Conservation (phyloP, 352 stramenopile species). For the Pythium aristosporum region DNA sequence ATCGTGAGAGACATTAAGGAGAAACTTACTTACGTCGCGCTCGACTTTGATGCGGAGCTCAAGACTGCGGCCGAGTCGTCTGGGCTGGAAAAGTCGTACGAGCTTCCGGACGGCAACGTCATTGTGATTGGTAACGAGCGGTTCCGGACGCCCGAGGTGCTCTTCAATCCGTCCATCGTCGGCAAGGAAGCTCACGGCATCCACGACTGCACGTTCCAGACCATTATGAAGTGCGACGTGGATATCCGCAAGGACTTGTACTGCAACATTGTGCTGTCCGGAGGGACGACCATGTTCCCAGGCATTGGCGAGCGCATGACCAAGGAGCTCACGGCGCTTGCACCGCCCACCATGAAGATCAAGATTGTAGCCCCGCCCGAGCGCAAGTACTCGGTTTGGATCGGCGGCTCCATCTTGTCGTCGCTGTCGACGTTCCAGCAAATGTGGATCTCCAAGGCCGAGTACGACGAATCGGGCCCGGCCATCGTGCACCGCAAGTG, state of each 20-base stretch:
- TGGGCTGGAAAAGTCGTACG: constrained; percentile 91
- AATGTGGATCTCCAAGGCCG: constrained; percentile 96
- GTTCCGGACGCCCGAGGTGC: constrained; percentile 89
- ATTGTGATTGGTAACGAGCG: constrained; percentile 94
- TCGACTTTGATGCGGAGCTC: constrained; percentile 41
- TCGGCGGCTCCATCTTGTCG: constrained; percentile 94
- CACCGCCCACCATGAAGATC: constrained; percentile 91
- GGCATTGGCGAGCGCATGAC: constrained; percentile 94
- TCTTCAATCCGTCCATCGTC: constrained; percentile 93
- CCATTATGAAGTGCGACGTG: constrained; percentile 84
- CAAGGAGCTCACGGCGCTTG: constrained; percentile 90
- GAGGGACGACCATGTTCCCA: constrained; percentile 92
- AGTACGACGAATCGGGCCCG: constrained; percentile 95
- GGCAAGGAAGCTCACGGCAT: constrained; percentile 76
- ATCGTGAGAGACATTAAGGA: too few species aligned
- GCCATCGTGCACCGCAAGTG: constrained; percentile 95
- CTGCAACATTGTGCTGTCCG: constrained; percentile 92
- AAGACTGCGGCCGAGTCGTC: constrained; percentile 69
- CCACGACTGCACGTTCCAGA: constrained; percentile 61
- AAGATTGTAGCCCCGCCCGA: constrained; percentile 89
- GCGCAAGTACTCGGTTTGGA: constrained; percentile 94
- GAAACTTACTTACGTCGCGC: too few species aligned
- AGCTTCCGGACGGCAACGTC: constrained; percentile 93
- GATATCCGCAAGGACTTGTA: constrained; percentile 92
- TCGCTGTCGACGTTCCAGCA: constrained; percentile 96